phyloP scores from a whole-genome alignment of 2,329 filamentous ascomycete genomes.

The Podosphaera fusca region DNA sequence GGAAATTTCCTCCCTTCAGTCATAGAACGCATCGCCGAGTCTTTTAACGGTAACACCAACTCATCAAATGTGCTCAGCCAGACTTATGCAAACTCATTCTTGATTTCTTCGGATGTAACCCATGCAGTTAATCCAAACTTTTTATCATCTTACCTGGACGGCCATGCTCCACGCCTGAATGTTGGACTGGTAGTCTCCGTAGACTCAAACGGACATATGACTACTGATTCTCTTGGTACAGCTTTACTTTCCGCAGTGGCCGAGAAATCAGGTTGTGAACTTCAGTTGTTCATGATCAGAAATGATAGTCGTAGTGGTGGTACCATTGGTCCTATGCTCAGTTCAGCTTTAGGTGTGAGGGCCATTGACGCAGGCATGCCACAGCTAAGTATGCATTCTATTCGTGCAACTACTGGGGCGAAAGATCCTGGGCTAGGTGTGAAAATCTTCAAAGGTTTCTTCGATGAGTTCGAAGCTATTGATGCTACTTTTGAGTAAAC shows the following conservation, averaged over 20 bases:
- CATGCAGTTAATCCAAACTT: constrained; percentile 95
- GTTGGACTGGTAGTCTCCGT: constrained; percentile 59
- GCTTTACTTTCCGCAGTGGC: constrained; percentile 61
- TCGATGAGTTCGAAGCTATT: constrained; percentile 66
- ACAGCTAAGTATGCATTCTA: constrained; percentile 83
- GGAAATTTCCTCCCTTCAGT: constrained; percentile 70
- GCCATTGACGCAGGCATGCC: constrained; percentile 75
- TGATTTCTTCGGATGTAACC: constrained; percentile 78
- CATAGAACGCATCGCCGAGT: constrained; percentile 62
- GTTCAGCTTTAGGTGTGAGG: constrained; percentile 54
- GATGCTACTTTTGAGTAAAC: constrained; percentile 48
- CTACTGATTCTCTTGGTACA: constrained; percentile 70
- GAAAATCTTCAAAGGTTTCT: constrained; percentile 70
- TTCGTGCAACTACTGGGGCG: constrained; percentile 68
- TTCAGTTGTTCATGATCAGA: constrained; percentile 84
- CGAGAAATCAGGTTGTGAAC: constrained; percentile 42
- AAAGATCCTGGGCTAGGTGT: constrained; percentile 75
- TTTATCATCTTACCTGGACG: constrained; percentile 54
- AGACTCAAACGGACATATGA: constrained; percentile 89
- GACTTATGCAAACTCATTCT: constrained; percentile 78
- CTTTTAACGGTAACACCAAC: constrained; percentile 24
- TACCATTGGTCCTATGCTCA: constrained; percentile 85
- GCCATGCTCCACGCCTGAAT: constrained; percentile 74
- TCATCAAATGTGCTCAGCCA: constrained; percentile 45
- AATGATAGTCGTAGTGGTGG: constrained; percentile 80